Conservation (phyloP, 768 basidiomycete genomes). For the Dentipellis fragilis region DNA sequence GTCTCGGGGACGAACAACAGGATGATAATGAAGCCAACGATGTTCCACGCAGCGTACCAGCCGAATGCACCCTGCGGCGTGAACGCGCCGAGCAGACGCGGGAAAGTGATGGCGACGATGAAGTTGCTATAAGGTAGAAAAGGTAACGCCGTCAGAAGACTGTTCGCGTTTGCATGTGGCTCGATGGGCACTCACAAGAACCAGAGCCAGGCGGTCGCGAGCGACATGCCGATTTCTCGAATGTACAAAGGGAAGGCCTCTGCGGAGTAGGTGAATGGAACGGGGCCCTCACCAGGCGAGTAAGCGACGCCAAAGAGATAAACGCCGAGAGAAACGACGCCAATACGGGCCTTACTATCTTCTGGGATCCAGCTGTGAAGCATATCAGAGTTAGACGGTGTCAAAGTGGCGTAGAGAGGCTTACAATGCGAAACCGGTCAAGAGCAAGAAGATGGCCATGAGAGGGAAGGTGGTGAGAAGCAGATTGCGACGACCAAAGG, state of each 20-base stretch:
- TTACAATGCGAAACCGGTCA: conserved; percentile 37
- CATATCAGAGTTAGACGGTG: too few species aligned
- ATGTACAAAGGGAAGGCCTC: conserved; percentile 85
- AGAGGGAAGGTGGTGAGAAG: conserved; percentile 43
- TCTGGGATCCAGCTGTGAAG: conserved; percentile 26
- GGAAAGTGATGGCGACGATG: conserved; percentile 57
- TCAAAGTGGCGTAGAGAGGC: too few species aligned
- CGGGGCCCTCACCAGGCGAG: conserved; percentile 82
- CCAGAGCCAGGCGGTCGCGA: conserved; percentile 55
- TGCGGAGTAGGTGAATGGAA: conserved; percentile 85
- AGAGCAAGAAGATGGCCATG: conserved; percentile 40
- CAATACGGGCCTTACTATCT: conserved; percentile 29
- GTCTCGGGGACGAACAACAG: conserved; percentile 64
- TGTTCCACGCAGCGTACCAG: conserved; percentile 59
- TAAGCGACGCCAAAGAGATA: conserved; percentile 60
- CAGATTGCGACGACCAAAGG: conserved; percentile 53
- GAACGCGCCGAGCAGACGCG: conserved; percentile 52
- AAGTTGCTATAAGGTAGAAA: conserved; percentile 8
- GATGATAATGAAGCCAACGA: conserved; percentile 48
- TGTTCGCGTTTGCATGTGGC: not conserved
- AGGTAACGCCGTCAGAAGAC: not conserved
- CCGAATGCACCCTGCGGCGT: conserved; percentile 63
- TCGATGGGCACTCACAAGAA: conserved; percentile 25
- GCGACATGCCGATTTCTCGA: conserved; percentile 71
- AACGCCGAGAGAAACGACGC: conserved; percentile 41